Conservation (phyloP, 768 basidiomycete species). For the Boletus pseudo-olivaceus region DNA sequence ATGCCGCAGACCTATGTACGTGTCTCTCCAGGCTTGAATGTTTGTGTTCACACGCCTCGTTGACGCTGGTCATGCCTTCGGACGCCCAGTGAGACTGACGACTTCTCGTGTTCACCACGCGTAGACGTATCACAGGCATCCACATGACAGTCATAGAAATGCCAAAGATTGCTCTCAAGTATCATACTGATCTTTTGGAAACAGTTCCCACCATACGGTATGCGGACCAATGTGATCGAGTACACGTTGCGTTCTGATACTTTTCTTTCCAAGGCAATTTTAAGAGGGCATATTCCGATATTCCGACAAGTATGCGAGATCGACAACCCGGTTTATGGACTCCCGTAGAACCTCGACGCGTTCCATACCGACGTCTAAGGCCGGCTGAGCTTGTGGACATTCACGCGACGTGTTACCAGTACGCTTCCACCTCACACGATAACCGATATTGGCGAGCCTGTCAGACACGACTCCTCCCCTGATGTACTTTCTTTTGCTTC, state of each 20-base stretch:
- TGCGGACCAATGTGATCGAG: too few species aligned
- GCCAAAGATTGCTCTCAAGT: neutral
- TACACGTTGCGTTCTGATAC: neutral
- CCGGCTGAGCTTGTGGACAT: neutral
- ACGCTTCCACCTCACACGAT: neutral
- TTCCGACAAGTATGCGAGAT: neutral
- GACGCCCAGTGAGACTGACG: neutral
- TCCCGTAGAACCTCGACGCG: neutral
- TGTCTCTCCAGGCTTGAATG: too few species aligned
- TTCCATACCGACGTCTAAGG: neutral
- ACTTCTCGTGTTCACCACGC: neutral
- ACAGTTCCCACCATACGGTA: too few species aligned
- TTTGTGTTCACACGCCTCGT: too few species aligned
- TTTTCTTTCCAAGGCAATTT: neutral
- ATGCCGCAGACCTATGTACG: neutral
- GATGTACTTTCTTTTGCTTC: too few species aligned
- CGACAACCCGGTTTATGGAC: too few species aligned
- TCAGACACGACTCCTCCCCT: too few species aligned
- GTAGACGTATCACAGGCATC: neutral
- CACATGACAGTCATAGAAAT: neutral
- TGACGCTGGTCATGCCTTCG: neutral
- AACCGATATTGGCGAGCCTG: neutral
- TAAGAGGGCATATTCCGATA: neutral
- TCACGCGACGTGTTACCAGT: neutral
- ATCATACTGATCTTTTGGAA: neutral